Base-by-base conservation (phyloP, 129 eudicot species). In the Tagetes patula region DNA sequence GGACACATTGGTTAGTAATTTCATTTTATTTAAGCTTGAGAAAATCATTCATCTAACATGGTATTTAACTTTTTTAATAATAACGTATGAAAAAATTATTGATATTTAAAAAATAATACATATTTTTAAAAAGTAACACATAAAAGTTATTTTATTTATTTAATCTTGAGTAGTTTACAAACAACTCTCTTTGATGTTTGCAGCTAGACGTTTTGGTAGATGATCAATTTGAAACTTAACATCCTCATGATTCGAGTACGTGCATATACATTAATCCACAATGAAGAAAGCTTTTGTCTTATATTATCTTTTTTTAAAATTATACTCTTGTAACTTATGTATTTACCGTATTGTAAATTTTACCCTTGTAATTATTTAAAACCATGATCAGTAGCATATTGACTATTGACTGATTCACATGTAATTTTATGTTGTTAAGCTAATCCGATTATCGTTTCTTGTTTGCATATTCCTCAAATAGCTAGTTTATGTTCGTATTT, bases 1-100 rank as follows among this genome's bases (percentile, higher is more conserved):
- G 68, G 53, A 47, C 37, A 47, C 1, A 63, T 59, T n/a, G 78
- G 78, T 74, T 14, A 27, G 70, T 62, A 34, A 47, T 20, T 20
- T 43, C 5, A 4, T 27, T 52, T 69, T 1, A n/a, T 40, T 4
- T 8, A 47, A 47, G 3, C 4, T 52, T 32, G 6, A 58, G 3
- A 3, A 9, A 31, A 31, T 32, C 31, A 20, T 54, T 54, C 14
- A 20, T 54, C 34, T 20, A 20, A 20, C 27, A 20, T 20, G 27
- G 27, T 20, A 20, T 20, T 20, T 20, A 20, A 20, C 27, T 20
- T 20, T 20, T 20, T 20, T 20, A 20, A 20, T 20, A 20, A 20
- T 20, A 20, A 20, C 27, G 27, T 20, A 20, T 20, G 27, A 20
- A 20, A 20, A 20, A 20, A 20, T 20, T 20, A 20, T 20, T 20